Conservation (phyloP, 805 yeast genomes). For the Scheffersomyces spartinae region DNA sequence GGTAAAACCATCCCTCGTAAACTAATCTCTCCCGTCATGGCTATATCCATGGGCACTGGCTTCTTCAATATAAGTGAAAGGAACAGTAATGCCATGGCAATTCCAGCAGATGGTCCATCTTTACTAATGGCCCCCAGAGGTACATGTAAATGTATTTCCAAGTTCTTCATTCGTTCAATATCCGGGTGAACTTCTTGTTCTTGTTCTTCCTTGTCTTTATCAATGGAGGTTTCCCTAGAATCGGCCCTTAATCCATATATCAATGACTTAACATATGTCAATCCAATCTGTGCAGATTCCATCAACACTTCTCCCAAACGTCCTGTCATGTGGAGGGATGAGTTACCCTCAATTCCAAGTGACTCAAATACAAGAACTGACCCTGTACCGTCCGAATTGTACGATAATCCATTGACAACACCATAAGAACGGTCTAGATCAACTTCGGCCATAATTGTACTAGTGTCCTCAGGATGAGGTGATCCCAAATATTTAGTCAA, state of each 20-base stretch:
- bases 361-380: conserved; percentile 72
- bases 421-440: conserved; percentile 40
- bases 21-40: conserved; percentile 85
- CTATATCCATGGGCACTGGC: conserved; percentile 38
- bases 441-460: conserved; percentile 20
- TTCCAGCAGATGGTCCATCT: conserved; percentile 40
- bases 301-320: conserved; percentile 69
- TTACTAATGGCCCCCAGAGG: conserved; percentile 37
- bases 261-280: conserved; percentile 58
- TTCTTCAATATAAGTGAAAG: conserved; percentile 31
- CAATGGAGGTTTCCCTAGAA: too few relatives aligned
- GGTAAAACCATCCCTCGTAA: conserved; percentile 69
- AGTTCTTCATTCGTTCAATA: conserved; percentile 36
- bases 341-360: conserved; percentile 44
- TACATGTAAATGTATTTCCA: conserved; percentile 46
- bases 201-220: too few relatives aligned
- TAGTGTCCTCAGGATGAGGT: conserved; percentile 32
- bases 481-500: conserved; percentile 61
- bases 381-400: conserved; percentile 80
- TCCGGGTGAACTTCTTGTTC: too few relatives aligned
- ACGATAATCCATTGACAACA: conserved; percentile 79
- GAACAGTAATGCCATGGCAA: conserved; percentile 37
- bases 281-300: conserved; percentile 74
- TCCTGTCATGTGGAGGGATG: conserved; percentile 60
- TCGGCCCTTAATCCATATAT: too few relatives aligned